Percentiles rank a stretch among this genome's conserved stretches.
These are phyloP conservation scores for Biancaea sappan DNA, from an alignment of 306 rosid species.

Conservation along the genomic window DNA sequence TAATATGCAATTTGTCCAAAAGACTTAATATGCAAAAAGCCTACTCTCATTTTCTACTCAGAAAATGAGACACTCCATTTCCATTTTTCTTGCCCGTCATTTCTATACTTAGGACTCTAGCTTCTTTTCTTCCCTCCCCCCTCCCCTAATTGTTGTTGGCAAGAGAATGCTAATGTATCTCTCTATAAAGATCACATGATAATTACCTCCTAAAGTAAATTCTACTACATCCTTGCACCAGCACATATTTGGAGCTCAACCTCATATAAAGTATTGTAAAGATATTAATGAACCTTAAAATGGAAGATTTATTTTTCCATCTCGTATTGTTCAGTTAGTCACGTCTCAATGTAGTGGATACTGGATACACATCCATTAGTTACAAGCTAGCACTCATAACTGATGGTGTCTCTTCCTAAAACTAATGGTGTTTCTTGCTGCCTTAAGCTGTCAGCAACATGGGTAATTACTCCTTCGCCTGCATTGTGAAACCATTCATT, in stretches of 20 bases:
- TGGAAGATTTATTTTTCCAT: conserved; percentile 1
- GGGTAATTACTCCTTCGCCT: conserved; percentile 86
- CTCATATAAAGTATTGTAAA: neutral
- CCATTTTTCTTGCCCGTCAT: neutral
- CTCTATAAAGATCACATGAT: conserved; percentile 2
- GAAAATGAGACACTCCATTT: no score
- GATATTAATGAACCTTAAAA: conserved; percentile 3
- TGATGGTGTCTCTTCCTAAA: neutral
- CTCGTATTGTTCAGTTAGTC: conserved; percentile 16
- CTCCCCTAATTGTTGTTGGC: neutral
- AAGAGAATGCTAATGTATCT: neutral
- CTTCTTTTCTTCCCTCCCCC: no score
- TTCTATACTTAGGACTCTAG: neutral
- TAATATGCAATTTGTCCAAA: no score
- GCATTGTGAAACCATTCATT: conserved; percentile 89
- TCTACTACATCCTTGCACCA: neutral
- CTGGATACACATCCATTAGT: conserved; percentile 33
- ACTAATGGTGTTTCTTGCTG: conserved; percentile 64
- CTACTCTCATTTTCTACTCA: no score
- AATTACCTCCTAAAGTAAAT: conserved; percentile 8
- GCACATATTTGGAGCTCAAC: neutral
- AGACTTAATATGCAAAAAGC: no score
- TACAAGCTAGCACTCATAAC: conserved; percentile 61
- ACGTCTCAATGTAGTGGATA: conserved; percentile 15
- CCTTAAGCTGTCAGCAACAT: conserved; percentile 82